Evolutionary conservation across 768 basidiomycete species (phyloP), one percentile per base, ranked within the genome.

Genomic region (Phallus indusiatus): DNA sequence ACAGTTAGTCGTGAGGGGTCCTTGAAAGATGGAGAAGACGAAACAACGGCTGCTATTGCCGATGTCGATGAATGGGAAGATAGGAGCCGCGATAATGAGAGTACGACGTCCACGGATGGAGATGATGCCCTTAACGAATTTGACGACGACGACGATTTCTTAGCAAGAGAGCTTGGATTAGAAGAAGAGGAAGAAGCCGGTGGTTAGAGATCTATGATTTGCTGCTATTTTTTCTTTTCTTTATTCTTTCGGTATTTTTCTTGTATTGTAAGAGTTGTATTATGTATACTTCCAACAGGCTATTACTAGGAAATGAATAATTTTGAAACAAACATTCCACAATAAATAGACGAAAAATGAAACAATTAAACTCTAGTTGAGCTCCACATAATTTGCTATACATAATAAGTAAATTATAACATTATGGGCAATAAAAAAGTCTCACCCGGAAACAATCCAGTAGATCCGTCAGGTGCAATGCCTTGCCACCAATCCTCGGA

Each of bases 401-500:
- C 47, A 49, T 18, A 47, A 14, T 12, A 24, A 22, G 34, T 46
- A 4, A 53, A 9, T 21, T 53, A 34, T 55, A 64, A 16, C 58
- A 62, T 66, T 47, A 64, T 63, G 64, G 9, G 4, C 42, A 42
- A 10, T 42, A 42, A 66, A 70, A 61, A 64, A 67, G 11, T 37
- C 81, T 47, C 63, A 88, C 86, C 85, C 63, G 89, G 88, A 80
- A 90, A 90, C 66, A 89, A 73, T 20, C 89, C 90, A 53, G 75
- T 66, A 42, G 80, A 72, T 1, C 86, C 86, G 56, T 75, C 67
- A 34, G 67, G 53, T 64, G 81, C 79, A 65, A 72, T 80, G 2
- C 90, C 90, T 62, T 84, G 77, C 90, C 90, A 93, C 91, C 90
- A 93, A 64, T 90, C 90, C n/a, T 91, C 90, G 9, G 82, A 85